Evolutionary conservation across 2,329 filamentous ascomycete genomes (phyloP).

Genomic region (Thielaviopsis ethacetica): DNA sequence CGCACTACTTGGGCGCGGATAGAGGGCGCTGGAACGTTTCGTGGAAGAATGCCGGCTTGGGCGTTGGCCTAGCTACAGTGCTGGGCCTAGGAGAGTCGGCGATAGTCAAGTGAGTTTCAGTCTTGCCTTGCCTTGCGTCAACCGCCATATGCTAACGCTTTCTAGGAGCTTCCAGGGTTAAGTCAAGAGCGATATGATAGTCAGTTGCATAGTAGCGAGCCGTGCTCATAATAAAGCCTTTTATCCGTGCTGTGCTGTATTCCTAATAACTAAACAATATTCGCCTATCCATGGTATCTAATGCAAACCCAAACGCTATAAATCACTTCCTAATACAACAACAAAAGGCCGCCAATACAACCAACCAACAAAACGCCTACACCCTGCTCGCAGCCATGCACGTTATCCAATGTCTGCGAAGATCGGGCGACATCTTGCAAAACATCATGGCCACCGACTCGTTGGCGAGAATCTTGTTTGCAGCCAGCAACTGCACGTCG

Average conservation of each 20-base stretch:
- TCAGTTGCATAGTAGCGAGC: background rate
- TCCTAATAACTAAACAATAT: background rate
- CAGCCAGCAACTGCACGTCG: conserved; percentile 42
- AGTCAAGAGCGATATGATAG: background rate
- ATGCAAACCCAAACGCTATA: background rate
- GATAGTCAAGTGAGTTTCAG: conserved; percentile 6
- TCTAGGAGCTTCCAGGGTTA: background rate
- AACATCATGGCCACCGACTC: conserved; percentile 45
- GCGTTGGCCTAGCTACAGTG: background rate
- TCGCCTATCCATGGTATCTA: background rate
- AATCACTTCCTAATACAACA: background rate
- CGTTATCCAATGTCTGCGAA: conserved; percentile 39
- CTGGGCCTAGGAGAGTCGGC: conserved; percentile 7
- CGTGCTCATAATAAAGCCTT: background rate
- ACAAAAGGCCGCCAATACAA: too few species aligned
- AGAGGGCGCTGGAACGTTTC: background rate
- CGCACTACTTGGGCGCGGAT: conserved; percentile 7
- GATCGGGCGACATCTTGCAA: conserved; percentile 38
- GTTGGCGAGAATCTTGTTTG: conserved; percentile 40
- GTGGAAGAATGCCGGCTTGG: conserved; percentile 5
- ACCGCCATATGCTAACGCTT: background rate
- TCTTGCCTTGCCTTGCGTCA: too few species aligned
- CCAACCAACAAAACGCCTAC: background rate
- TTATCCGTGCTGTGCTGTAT: background rate
- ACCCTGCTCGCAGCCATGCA: conserved; percentile 19